Evolutionary conservation across 2,329 filamentous ascomycete genomes (phyloP), one percentile per base, ranked within the genome.

Genomic region (Cladosporium sp.): DNA sequence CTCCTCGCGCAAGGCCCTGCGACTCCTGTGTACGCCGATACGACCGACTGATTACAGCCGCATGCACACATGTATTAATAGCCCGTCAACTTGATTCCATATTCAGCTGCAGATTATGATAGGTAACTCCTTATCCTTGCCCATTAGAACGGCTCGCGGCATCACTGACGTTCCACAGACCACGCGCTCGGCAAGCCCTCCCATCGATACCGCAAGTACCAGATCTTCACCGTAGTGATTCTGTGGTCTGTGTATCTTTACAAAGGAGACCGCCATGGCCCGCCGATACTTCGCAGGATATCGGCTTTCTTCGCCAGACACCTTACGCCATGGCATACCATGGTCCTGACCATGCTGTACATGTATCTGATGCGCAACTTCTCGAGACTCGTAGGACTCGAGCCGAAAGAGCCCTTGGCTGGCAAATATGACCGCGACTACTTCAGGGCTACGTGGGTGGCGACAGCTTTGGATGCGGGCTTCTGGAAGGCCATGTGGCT

Each of bases 401-500:
- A 96, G 66, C 92, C 88, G 65, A 93, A 94, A 3, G 94, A 99
- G 69, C 94, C 94, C 19, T 82, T 99, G 70, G 89, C 92, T 30
- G 96, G 96, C 70, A 88, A 97, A 72, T 99, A 99, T 77, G 91
- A 90, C 57, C 82, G 90, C 54, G 87, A 89, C 28, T 99, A 95
- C 77, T 99, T 96, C 73, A 88, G 94, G 51, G 94, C 94, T 58
- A 99, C 94, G 71, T 99, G 94, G 94, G 85, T 97, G 15, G 87
- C 94, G 55, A 99, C 94, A 0, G 94, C 92, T 0, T 77, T 99
- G 61, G 94, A 99, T 68, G 94, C 94, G 5, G 94, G 94, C 1
- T 99, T 97, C 74, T 99, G 94, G 94, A 96, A 92, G 0, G 94
- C 94, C 36, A 99, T 99, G 94, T 88, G 86, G 68, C 92, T 99